Evolutionary conservation across 768 basidiomycete genomes (phyloP), one percentile per base, ranked within the genome.

Genomic region (Auricularia heimuer): DNA sequence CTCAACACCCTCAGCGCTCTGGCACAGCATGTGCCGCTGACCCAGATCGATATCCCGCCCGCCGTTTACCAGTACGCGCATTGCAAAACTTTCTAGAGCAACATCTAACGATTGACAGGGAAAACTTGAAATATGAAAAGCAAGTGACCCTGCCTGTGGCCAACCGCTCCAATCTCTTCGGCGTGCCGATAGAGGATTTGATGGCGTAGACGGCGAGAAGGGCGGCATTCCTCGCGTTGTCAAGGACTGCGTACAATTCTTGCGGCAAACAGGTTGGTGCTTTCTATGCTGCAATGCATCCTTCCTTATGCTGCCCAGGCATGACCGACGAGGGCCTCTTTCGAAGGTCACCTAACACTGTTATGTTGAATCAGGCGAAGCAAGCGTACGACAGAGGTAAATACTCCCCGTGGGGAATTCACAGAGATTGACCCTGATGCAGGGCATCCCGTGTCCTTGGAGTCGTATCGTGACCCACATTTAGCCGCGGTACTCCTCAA

Each of bases 401-500:
- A 29, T 29, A 0, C 29, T 29, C 29, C 29, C 29, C 29, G 2
- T 29, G 29, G 29, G 29, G 29, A 29, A 29, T 29, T 29, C 2
- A 29, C 29, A 29, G 2, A 29, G 29, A 29, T 29, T 29, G 29
- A 29, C 29, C 29, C 29, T 29, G 29, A 29, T 29, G 29, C 64
- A 89, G 89, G 89, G 12, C 84, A 92, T 67, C 85, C 92, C 1
- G 87, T 94, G 10, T 90, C 89, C 1, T 75, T 94, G 54, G 77
- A 83, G n/a, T 86, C 80, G 1, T 93, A 90, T 70, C 81, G 80
- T 0, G 91, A 93, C 69, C 87, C 90, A 4, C 82, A 90, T 73
- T 80, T 94, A 1, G 89, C 90, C 3, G 90, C 92, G 8, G 92
- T 94, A 1, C 79, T 94, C 42, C 76, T 94, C 64, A 94, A 94